phyloP scores from a whole-genome alignment of 345 rosid species.

The Eucalyptus camaldulensis region DNA sequence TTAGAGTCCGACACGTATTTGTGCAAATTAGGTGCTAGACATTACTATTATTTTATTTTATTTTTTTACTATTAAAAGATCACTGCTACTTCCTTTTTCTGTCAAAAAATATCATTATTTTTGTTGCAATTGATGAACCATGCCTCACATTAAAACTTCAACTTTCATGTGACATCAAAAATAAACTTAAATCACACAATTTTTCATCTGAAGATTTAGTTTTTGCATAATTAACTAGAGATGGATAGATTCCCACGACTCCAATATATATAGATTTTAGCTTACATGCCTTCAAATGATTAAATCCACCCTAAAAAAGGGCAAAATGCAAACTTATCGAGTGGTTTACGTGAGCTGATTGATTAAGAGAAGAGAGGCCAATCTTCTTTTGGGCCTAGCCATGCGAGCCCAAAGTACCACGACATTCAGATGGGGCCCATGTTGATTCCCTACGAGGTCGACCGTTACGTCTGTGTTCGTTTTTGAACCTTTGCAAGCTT shows the following conservation, averaged over 20 bases:
- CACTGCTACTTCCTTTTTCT: accelerated
- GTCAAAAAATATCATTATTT: not conserved
- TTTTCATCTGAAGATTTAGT: not conserved
- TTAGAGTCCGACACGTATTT: accelerated
- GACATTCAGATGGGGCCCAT: too few relatives aligned
- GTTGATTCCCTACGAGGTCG: too few relatives aligned
- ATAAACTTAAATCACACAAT: not conserved
- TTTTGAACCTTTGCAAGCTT: too few relatives aligned
- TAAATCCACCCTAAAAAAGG: not conserved
- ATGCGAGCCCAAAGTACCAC: too few relatives aligned
- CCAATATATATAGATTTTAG: not conserved
- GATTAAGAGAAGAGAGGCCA: too few relatives aligned
- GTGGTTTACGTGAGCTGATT: too few relatives aligned
- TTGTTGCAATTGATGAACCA: accelerated
- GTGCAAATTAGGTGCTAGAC: not conserved
- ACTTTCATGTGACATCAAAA: not conserved
- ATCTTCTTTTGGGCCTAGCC: too few relatives aligned
- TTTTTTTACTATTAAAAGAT: too few relatives aligned
- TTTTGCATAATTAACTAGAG: not conserved
- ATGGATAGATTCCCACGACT: not conserved
- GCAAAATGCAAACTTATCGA: not conserved
- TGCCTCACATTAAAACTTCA: accelerated
- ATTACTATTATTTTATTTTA: too few relatives aligned
- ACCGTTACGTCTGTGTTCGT: too few relatives aligned
- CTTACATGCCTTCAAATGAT: not conserved